Base-by-base conservation (phyloP, 2,329 filamentous ascomycete species). In the Calonectria fujianensis region DNA sequence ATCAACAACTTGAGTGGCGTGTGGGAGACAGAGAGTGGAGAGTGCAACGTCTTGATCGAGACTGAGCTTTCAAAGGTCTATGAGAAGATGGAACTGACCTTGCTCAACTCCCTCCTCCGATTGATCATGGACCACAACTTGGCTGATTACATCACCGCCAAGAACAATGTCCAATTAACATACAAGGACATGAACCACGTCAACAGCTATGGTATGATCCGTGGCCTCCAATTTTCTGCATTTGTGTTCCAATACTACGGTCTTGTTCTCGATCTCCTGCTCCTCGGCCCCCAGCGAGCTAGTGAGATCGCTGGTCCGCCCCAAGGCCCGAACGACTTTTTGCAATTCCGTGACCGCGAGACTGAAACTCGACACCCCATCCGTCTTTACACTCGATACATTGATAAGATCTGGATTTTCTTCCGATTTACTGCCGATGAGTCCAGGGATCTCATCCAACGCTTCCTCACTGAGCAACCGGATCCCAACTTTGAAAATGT, bases 101-200 rank as follows among this genome's bases (percentile, higher is more conserved):
- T 99, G 72, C 91, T 99, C 80, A 99, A 99, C 87, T 95, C 96
- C 73, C 90, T 99, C 39, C 89, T 99, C 65, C 92, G 97, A 63
- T 87, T 99, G 78, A 98, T 99, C 84, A 99, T 99, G 97, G 97
- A 99, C 82, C 97, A 99, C 89, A 99, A 99, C 84, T 87, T 99
- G 87, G 97, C 97, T 7, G 97, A 99, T 85, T 99, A 99, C 86
- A 99, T 99, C 82, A 98, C 96, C 1, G 96, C 96, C 48, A 99
- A 99, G 91, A 99, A 99, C 89, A 99, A 99, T 83, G 97, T 99
- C 16, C 96, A 98, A 84, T 91, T 99, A 76, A 98, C 97, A 76
- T 99, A 99, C 89, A 99, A 99, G 88, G 97, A 99, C 81, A 99
- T 99, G 97, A 98, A 98, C 83, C 97, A 99, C 82, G 97, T 97